Percentiles rank a stretch among this genome's conserved stretches.
Conservation (phyloP, 169 alveolate species). For the Plasmodium yoelii region DNA sequence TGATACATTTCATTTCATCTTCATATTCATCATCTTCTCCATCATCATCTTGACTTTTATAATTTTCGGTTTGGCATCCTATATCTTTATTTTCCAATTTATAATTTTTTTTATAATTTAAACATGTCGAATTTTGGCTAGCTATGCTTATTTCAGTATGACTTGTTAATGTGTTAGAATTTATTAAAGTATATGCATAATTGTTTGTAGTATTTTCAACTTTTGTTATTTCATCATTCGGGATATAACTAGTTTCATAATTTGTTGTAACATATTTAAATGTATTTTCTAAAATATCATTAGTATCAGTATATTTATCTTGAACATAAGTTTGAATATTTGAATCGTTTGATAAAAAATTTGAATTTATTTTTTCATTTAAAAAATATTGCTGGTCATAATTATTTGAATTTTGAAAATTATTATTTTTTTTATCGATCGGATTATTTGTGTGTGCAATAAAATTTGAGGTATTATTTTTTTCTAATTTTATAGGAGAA, state of each 20-base stretch:
- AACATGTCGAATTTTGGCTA: neutral
- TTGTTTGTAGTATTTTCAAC: neutral
- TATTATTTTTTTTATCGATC: neutral
- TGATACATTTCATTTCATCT: conserved; percentile 20
- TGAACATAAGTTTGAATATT: neutral
- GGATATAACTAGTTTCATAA: too few species aligned
- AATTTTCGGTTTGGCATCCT: neutral
- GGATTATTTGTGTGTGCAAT: neutral
- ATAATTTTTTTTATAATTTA: too few species aligned
- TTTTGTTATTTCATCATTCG: neutral
- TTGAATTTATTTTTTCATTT: neutral
- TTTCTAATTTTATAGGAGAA: neutral
- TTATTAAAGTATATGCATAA: neutral
- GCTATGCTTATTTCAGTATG: neutral
- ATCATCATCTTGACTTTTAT: neutral
- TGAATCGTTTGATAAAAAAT: neutral
- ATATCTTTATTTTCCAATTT: neutral
- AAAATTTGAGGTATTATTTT: neutral
- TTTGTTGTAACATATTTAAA: neutral
- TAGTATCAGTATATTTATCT: neutral
- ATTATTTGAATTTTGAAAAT: neutral
- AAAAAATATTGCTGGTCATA: neutral
- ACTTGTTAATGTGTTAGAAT: neutral
- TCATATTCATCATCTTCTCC: conserved; percentile 4
- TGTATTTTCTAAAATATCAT: neutral